Percentiles rank a stretch among this genome's conserved stretches.
phyloP scores from a whole-genome alignment of 1,284 basidiomycete genomes.

The Fomitopsis schrenkii region DNA sequence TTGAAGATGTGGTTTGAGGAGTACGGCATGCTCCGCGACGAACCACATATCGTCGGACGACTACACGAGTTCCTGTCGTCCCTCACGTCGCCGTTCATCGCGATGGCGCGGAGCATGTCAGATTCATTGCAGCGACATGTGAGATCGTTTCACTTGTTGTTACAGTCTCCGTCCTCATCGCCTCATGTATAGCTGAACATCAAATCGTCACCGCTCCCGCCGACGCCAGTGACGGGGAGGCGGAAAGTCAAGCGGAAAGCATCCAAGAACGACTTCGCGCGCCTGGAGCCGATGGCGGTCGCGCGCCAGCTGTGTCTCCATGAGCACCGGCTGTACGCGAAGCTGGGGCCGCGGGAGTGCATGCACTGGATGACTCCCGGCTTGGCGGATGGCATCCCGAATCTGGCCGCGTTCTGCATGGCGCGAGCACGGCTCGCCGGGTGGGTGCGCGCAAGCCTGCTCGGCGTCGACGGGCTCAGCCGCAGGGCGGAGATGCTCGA shows the following conservation, averaged over 20 bases:
- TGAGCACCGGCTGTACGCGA: constrained; percentile 54
- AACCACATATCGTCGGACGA: constrained; percentile 52
- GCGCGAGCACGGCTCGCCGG: constrained; percentile 57
- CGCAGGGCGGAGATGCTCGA: constrained; percentile 60
- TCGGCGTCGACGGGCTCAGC: constrained; percentile 45
- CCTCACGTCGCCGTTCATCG: constrained; percentile 40
- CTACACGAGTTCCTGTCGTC: constrained; percentile 52
- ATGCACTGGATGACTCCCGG: constrained; percentile 46
- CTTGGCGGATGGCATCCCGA: constrained; percentile 34
- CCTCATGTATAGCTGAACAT: constrained; percentile 3
- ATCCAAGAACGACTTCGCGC: constrained; percentile 48
- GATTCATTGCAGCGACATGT: constrained; percentile 54
- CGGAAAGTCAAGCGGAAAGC: constrained; percentile 36
- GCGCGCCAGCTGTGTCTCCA: constrained; percentile 63
- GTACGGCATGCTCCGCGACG: constrained; percentile 57
- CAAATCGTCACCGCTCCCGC: constrained; percentile 18
- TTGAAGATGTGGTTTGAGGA: constrained; percentile 60
- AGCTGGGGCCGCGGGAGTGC: constrained; percentile 59
- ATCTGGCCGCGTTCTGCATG: constrained; percentile 52
- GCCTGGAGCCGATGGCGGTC: constrained; percentile 48
- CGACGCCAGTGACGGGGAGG: constrained; percentile 13
- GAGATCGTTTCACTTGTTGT: constrained; percentile 16
- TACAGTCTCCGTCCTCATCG: background rate
- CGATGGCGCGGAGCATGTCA: constrained; percentile 45
- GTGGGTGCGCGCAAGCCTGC: constrained; percentile 64